Evolutionary conservation across 108 stramenopile genomes (phyloP), one percentile per base, ranked within the genome.

Genomic region (Skeletonema tropicum): DNA sequence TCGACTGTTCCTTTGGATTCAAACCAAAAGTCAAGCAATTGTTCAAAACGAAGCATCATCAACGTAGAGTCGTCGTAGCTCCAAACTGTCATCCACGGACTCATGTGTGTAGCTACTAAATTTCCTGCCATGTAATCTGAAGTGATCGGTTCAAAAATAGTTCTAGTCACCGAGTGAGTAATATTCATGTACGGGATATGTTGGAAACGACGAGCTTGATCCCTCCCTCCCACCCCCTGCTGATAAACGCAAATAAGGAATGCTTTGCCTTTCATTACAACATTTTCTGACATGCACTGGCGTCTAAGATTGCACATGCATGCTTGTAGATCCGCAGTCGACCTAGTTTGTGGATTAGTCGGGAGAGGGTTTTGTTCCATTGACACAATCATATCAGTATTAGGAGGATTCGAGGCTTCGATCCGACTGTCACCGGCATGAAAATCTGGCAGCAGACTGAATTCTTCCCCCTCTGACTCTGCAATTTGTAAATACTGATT

Each of bases 1-100:
- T 46, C 45, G n/a, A 46, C 45, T n/a, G 13, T 46, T 4, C 45
- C n/a, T n/a, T 46, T 46, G 45, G 13, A 46, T 14, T 46, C n/a
- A 46, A 46, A 46, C 45, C 45, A 46, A 46, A 46, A 46, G n/a
- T 46, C n/a, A n/a, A 46, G n/a, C n/a, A 46, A 46, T 46, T 46
- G 14, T n/a, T 46, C 15, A 14, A 46, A n/a, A 14, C 45, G 45
- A n/a, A 46, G 13, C 0, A n/a, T 46, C 45, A 46, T 46, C n/a
- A n/a, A n/a, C 45, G 45, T 14, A 14, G 45, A 4, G 14, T 46
- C n/a, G 11, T 9, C 45, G n/a, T 46, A 3, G n/a, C 14, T 46
- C 11, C n/a, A 2, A 14, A 46, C 45, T 46, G 45, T 46, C 4
- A 46, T n/a, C 45, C 45, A 46, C 2, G 45, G 45, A 12, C 45